Base-by-base conservation (phyloP, 345 rosid species). In the Conringia planisiliqua region DNA sequence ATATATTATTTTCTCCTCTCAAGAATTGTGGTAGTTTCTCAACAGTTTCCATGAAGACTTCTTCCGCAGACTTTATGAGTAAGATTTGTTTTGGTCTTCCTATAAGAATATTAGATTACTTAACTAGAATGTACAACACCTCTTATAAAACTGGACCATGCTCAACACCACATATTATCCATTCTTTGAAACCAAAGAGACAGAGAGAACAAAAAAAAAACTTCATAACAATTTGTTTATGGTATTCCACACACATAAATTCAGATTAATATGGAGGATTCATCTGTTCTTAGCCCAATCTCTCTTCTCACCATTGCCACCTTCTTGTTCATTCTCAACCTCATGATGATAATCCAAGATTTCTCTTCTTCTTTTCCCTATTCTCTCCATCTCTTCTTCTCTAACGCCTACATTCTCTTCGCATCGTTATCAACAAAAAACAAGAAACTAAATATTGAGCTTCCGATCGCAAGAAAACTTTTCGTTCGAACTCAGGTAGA, bases 241-340 rank as follows among this genome's bases (percentile, higher is more conserved):
- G 80, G 54, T 76, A 70, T 76, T 76, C 20, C 24, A 52, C 40
- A 60, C 56, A 32, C 58, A 75, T 61, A 76, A 54, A 61, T 66
- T 72, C 33, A 65, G 72, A 57, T 30, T 40, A 47, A 38, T 20
- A 78, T 78, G 81, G 82, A 74, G 67, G 78, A 78, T 73, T 44
- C 79, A 4, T 55, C 55, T 27, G 42, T 69, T 73, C 75, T 76
- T 76, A 73, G 79, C 26, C 71, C 78, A 73, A 47, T 79, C 27
- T 17, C 62, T 62, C 75, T 79, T 33, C 59, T 79, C 47, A 70
- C 60, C 72, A 48, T 83, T 63, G 60, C 68, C 38, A 10, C 35
- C 16, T 59, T 71, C 64, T 29, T 76, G 22, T 16, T 79, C 50
- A 43, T 81, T 32, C 63, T 81, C 26, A 76, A 78, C 43, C 66